Conservation (phyloP, 768 basidiomycete species). For the Termitomyces sp. region DNA sequence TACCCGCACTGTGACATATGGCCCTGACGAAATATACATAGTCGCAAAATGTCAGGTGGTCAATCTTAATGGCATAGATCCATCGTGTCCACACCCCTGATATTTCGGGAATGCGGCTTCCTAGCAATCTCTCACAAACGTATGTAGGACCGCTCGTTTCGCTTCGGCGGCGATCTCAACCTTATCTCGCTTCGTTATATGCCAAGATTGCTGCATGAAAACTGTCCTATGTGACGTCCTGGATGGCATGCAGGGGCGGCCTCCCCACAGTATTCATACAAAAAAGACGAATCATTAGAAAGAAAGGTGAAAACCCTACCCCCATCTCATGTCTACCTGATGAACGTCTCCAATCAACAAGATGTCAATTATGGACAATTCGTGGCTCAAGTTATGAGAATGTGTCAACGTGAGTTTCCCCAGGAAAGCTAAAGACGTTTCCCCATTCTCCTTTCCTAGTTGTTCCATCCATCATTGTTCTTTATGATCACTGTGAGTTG, state of each 20-base stretch:
- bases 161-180: slow-evolving; percentile 4
- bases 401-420: slow-evolving; percentile 17
- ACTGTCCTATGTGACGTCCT: not conserved
- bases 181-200: not conserved
- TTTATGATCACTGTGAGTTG: slow-evolving; percentile 22
- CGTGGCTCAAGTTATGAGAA: slow-evolving; percentile 12
- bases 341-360: not conserved
- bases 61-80: not conserved
- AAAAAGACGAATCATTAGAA: not conserved
- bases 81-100: not conserved
- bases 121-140: not conserved
- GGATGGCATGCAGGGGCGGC: not conserved
- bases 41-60: not conserved
- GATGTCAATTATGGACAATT: not conserved
- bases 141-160: not conserved
- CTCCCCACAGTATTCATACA: not conserved
- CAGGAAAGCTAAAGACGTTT: not conserved
- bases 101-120: not conserved
- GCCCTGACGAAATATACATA: not conserved
- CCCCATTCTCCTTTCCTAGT: slow-evolving; percentile 5
- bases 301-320: not conserved
- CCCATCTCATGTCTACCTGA: slow-evolving; percentile 1
- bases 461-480: slow-evolving; percentile 14
- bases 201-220: not conserved
- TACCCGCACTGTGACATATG: not conserved